Conservation (phyloP, 768 basidiomycete genomes). For the Termitomyces sp. region DNA sequence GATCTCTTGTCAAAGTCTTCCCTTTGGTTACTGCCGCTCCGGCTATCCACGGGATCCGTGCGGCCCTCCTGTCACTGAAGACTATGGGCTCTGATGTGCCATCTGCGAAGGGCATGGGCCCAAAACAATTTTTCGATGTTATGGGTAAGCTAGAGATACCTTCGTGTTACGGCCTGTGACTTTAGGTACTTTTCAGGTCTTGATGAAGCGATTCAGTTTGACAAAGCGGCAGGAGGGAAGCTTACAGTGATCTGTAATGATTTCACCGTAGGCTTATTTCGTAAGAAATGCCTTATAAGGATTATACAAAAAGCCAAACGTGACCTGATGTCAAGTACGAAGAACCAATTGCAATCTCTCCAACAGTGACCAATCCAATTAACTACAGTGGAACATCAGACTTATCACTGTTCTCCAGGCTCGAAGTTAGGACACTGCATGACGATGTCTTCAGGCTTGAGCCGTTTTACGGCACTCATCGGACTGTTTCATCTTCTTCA, state of each 20-base stretch:
- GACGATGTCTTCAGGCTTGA: background rate
- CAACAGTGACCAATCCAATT: background rate
- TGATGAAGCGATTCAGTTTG: slow-evolving; percentile 20
- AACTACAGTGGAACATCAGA: background rate
- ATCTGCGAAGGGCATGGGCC: slow-evolving; percentile 40
- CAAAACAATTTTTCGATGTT: slow-evolving; percentile 47
- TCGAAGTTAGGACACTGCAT: background rate
- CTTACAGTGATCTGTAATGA: slow-evolving; percentile 5
- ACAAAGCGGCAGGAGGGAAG: slow-evolving; percentile 11
- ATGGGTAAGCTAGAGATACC: slow-evolving; percentile 30
- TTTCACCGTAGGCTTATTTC: background rate
- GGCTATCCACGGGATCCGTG: slow-evolving; percentile 45
- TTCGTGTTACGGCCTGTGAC: background rate
- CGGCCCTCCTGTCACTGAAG: slow-evolving; percentile 44
- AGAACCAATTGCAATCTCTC: background rate
- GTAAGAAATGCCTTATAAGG: too few species aligned
- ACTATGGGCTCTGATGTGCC: slow-evolving; percentile 44
- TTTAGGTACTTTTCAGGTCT: slow-evolving; percentile 12
- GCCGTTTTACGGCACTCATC: background rate
- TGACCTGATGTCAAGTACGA: background rate
- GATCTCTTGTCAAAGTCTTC: slow-evolving; percentile 30
- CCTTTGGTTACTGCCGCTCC: slow-evolving; percentile 44
- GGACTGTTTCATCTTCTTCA: background rate
- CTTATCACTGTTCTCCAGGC: background rate
- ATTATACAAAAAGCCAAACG: background rate